Base-by-base conservation (phyloP, 2,329 filamentous ascomycete species). In the Cercospora sp. region DNA sequence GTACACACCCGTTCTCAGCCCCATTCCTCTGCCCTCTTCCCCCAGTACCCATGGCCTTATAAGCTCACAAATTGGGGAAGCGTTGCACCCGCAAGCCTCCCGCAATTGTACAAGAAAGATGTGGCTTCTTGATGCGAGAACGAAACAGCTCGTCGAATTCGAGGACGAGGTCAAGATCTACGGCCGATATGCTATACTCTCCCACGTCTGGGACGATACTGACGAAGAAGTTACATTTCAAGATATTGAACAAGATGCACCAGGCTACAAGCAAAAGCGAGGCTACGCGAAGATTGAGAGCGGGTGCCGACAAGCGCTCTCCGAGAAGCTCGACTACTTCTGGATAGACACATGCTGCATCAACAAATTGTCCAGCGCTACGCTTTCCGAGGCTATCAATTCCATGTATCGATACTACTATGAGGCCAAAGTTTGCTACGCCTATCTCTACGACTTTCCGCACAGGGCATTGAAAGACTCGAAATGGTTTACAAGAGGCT, bases 271-370 rank as follows among this genome's bases (percentile, higher is more conserved):
- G 20, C 53, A 63, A 45, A 73, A 73, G 66, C 23, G 58, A 9
- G 73, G 73, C 1, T 75, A 69, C 39, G 63, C 55, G 7, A 75
- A 75, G 60, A 71, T 75, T 61, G 60, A 67, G n/a, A 59, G 66
- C 26, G 60, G 68, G 6, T 73, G 72, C 48, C 61, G 45, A 23
- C 71, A 68, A 42, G 74, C 74, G 1, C 30, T 63, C 9, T 63
- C 67, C 3, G 77, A 80, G 59, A 73, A 72, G 8, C 63, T 77
- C 4, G 67, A 68, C 5, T 80, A 78, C 48, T 69, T 75, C n/a
- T 81, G 80, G 79, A 72, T 79, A 5, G 80, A 81, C 69, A 80
- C 79, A 1, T 79, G 77, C 70, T 81, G 79, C 63, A 80, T 81
- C 65, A 76, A 80, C 68, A 80, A 80, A 67, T 68, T 68, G 1